Base-by-base conservation (phyloP, 768 basidiomycete species). In the Mycena venus region DNA sequence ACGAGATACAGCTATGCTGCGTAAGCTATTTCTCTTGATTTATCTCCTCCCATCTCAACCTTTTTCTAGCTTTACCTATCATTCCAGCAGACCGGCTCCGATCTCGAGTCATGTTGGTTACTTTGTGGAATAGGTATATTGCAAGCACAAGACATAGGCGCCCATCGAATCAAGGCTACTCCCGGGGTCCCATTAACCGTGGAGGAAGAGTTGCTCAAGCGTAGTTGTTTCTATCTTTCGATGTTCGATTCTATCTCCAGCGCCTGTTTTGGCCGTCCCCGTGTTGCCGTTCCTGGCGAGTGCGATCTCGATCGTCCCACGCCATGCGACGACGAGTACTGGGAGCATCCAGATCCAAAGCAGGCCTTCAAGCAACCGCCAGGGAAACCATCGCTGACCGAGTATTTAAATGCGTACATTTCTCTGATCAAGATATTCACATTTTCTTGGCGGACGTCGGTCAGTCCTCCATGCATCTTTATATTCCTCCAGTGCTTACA, bases 1-100 rank as follows among this genome's bases (percentile, higher is more conserved):
- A 87, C 80, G 92, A 92, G 71, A 79, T 93, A 49, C 92, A 93
- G 77, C 83, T 84, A 8, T 87, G 86, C 78, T 82, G 86, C 79
- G 87, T 87, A 74, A 70, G 84, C 81, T 44, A 58, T 4, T 62
- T 64, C 68, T 62, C 49, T 81, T 84, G 47, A 80, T 79, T 82
- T 11, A 47, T 6, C 36, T 59, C 51, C 6, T 31, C 10, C 25
- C 58, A 32, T 19, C 27, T 62, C 49, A 17, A 55, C 58, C 53
- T 34, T 29, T 29, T 23, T 56, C n/a, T 25, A 86, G 85, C 79
- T 86, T 0, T 83, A 85, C 6, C 79, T 82, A 7, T 72, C 79
- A 51, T 85, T 79, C 83, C 82, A 85, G 53, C 86, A 84, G 75
- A 84, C 85, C 12, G 82, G 82, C 49, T 85, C 83, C 14, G 81